Base-by-base conservation (phyloP, 306 rosid species). In the Trifolium dubium region DNA sequence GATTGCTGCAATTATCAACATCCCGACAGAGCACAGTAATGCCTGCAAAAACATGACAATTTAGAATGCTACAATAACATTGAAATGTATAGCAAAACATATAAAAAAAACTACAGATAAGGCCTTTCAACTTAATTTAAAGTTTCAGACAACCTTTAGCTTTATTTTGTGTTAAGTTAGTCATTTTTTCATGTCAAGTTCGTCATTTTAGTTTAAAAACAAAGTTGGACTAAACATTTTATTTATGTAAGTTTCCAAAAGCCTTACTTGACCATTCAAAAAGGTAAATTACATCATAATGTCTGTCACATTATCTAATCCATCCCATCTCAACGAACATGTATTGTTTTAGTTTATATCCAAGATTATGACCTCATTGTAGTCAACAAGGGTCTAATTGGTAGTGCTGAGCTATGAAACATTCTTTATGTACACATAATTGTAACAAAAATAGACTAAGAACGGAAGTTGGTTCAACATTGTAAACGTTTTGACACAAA, bases 11-110 rank as follows among this genome's bases (percentile, higher is more conserved):
- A 84, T 62, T 64, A 84, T 43, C 72, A 91, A 75, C 85, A 85
- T 60, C 28, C 43, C 83, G 6, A 85, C 72, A 2, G 90, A 84
- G 69, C 89, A 91, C 64, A 80, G 63, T 15, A 93, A 80, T 35
- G 98, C 97, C 98, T 93, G 93, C 92, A 86, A 77, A n/a, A 72
- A 35, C 80, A 49, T 34, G 49, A 58, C 64, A 55, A 40, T 65
- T 76, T 47, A 80, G 82, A 82, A 50, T 67, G 53, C 72, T 7
- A 54, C 58, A 59, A 43, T 19, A 51, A 9, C 17, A 47, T 13
- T 13, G 12, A 46, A 14, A 34, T 62, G 15, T 58, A 28, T 29
- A 11, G n/a, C 15, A 50, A 17, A 14, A 8, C 12, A 12, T 49
- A n/a, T n/a, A n/a, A 3, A n/a, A 19, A 49, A 49, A 49, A 5